Percentiles rank a stretch among this genome's conserved stretches.
Conservation (phyloP, 306 rosid genomes). For the Corylus heterophylla region DNA sequence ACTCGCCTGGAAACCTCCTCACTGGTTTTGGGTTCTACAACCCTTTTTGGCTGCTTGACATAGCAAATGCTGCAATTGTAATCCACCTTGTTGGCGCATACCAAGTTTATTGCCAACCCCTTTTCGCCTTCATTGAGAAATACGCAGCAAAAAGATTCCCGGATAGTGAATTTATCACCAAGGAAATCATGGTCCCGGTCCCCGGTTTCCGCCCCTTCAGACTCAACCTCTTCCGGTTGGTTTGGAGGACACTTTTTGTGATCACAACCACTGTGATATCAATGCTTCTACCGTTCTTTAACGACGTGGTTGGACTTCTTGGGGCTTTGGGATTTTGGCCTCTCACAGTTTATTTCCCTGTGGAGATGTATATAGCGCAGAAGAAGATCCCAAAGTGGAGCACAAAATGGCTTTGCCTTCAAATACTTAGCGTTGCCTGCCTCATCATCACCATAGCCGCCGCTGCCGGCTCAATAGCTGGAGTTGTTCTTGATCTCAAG, state of each 20-base stretch:
- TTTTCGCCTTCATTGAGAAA: slow-evolving; percentile 67
- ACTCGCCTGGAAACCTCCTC: slow-evolving; percentile 73
- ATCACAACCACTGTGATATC: slow-evolving; percentile 50
- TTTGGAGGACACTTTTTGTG: slow-evolving; percentile 71
- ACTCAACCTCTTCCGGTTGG: slow-evolving; percentile 59
- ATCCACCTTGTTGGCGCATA: slow-evolving; percentile 83
- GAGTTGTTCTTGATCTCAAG: slow-evolving; percentile 48
- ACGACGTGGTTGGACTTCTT: slow-evolving; percentile 66
- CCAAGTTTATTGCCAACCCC: slow-evolving; percentile 78
- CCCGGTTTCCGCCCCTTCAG: slow-evolving; percentile 31
- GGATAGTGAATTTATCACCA: slow-evolving; percentile 44
- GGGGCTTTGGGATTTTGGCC: slow-evolving; percentile 92
- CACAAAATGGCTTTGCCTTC: slow-evolving; percentile 65
- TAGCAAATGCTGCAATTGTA: slow-evolving; percentile 77
- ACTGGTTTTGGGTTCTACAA: slow-evolving; percentile 76
- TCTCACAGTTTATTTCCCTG: slow-evolving; percentile 69
- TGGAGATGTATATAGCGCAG: slow-evolving; percentile 72
- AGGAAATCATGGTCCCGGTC: slow-evolving; percentile 38
- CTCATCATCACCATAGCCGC: slow-evolving; percentile 60
- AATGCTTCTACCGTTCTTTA: slow-evolving; percentile 77
- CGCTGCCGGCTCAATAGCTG: slow-evolving; percentile 71
- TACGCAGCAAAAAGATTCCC: slow-evolving; percentile 36
- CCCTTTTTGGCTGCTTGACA: slow-evolving; percentile 79
- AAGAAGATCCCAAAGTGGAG: slow-evolving; percentile 69
- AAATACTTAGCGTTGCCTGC: slow-evolving; percentile 56